Conservation (phyloP, 2,329 filamentous ascomycete genomes). For the Furcasterigmium furcatum region DNA sequence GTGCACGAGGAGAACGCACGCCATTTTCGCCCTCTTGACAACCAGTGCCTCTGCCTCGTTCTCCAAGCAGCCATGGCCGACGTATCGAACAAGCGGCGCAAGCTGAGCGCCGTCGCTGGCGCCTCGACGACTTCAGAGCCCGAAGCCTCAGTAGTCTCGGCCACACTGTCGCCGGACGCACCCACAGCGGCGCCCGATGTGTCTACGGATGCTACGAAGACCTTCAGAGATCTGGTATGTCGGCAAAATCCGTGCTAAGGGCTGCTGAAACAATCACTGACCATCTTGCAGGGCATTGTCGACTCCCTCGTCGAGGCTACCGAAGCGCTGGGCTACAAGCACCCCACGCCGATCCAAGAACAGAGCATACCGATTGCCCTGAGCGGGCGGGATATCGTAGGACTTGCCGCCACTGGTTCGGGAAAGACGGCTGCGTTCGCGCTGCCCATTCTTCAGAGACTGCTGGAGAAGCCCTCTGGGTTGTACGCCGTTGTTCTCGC, state of each 20-base stretch:
- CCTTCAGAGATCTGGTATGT: constrained; percentile 62
- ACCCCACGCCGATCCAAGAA: constrained; percentile 84
- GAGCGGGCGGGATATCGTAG: constrained; percentile 81
- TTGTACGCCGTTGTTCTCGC: constrained; percentile 88
- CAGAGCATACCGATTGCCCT: constrained; percentile 81
- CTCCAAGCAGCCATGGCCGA: background rate
- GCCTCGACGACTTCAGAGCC: background rate
- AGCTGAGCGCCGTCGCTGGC: background rate
- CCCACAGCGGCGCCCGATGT: constrained; percentile 19
- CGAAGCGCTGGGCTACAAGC: constrained; percentile 74
- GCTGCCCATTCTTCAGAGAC: constrained; percentile 83
- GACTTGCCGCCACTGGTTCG: constrained; percentile 89
- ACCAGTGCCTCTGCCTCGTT: background rate
- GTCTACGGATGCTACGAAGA: constrained; percentile 40
- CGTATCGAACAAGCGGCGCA: background rate
- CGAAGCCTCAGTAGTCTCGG: background rate
- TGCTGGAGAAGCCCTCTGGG: constrained; percentile 83
- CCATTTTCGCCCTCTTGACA: too few species aligned
- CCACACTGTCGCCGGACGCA: background rate
- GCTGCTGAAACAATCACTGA: background rate
- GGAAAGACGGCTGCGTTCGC: constrained; percentile 97
- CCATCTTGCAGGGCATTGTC: constrained; percentile 63
- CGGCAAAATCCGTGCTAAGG: background rate
- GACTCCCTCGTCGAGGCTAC: constrained; percentile 89
- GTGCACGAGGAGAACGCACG: too few species aligned